Evolutionary conservation across 1,284 basidiomycete genomes (phyloP).

Genomic region (Volvariella volvacea): DNA sequence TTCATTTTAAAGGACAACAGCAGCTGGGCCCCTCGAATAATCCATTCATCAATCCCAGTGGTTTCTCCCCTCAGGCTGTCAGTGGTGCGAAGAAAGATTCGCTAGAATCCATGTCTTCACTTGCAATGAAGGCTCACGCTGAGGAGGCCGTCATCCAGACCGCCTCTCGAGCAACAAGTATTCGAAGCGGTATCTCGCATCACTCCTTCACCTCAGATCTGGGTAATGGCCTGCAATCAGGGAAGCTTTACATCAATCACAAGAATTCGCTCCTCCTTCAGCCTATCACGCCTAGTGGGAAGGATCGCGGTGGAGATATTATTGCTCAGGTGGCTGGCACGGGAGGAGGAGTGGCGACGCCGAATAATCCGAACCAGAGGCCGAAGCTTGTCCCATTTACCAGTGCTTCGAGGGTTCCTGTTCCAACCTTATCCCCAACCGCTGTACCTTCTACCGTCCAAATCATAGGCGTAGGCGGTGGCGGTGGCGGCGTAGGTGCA

Average conservation of each 20-base stretch:
- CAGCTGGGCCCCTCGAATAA: neutral
- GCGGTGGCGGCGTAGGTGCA: slow-evolving; percentile 13
- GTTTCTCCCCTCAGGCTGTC: no score
- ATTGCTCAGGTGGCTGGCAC: no score
- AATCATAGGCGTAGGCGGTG: slow-evolving; percentile 20
- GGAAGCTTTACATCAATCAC: no score
- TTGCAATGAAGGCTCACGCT: slow-evolving; percentile 29
- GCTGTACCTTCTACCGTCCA: slow-evolving; percentile 20
- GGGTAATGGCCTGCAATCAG: no score
- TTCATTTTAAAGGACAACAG: slow-evolving; percentile 29
- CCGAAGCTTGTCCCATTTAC: slow-evolving; percentile 73
- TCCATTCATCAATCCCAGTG: no score
- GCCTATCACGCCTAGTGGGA: slow-evolving; percentile 15
- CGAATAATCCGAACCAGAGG: slow-evolving; percentile 20
- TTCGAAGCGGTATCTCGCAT: slow-evolving; percentile 34
- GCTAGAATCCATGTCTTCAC: slow-evolving; percentile 21
- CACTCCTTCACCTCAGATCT: neutral
- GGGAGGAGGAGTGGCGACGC: neutral
- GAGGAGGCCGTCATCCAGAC: slow-evolving; percentile 42
- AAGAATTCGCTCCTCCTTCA: slow-evolving; percentile 22
- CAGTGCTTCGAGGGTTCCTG: slow-evolving; percentile 58
- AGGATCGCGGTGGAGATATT: slow-evolving; percentile 13
- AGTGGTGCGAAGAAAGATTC: neutral
- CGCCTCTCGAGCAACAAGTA: slow-evolving; percentile 40
- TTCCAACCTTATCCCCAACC: slow-evolving; percentile 29